These are phyloP conservation scores for Pistacia integerrima DNA, from an alignment of 345 rosid genomes.

Conservation along the genomic window DNA sequence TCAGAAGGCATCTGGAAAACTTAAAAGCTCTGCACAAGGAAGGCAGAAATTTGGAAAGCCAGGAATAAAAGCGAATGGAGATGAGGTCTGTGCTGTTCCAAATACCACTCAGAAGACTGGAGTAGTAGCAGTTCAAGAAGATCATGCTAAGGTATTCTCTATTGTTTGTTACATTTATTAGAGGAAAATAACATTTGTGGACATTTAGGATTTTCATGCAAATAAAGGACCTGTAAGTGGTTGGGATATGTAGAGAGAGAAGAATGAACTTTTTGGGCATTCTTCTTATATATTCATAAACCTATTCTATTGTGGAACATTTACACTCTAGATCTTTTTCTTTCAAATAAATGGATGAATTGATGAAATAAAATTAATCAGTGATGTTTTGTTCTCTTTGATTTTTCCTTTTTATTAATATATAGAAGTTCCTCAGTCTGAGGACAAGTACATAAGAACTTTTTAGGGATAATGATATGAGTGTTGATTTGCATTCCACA, in stretches of 20 bases:
- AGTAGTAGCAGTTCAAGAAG: slow-evolving; percentile 42
- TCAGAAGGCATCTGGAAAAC: slow-evolving; percentile 58
- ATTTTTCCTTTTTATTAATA: no score
- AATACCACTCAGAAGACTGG: slow-evolving; percentile 29
- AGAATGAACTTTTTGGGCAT: neutral
- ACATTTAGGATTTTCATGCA: neutral
- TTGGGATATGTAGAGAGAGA: neutral
- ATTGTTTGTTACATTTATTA: neutral
- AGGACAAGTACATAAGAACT: no score
- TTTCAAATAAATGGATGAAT: neutral
- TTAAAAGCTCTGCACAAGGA: slow-evolving; percentile 51
- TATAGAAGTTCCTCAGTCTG: no score
- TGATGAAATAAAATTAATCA: neutral
- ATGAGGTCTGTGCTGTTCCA: slow-evolving; percentile 37
- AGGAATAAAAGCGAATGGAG: slow-evolving; percentile 39
- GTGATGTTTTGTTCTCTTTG: neutral
- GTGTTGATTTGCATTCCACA: no score
- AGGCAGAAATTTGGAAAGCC: slow-evolving; percentile 41
- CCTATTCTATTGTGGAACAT: neutral
- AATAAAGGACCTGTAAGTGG: neutral
- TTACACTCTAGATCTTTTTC: neutral
- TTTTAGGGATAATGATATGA: no score
- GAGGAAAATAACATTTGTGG: neutral
- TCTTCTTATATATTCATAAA: neutral
- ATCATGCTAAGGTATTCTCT: slow-evolving; percentile 45